A percentile compares a stretch with the other conserved stretches of the same genome.
phyloP scores from a whole-genome alignment of 140 eudicot species.

The Artemisia princeps region DNA sequence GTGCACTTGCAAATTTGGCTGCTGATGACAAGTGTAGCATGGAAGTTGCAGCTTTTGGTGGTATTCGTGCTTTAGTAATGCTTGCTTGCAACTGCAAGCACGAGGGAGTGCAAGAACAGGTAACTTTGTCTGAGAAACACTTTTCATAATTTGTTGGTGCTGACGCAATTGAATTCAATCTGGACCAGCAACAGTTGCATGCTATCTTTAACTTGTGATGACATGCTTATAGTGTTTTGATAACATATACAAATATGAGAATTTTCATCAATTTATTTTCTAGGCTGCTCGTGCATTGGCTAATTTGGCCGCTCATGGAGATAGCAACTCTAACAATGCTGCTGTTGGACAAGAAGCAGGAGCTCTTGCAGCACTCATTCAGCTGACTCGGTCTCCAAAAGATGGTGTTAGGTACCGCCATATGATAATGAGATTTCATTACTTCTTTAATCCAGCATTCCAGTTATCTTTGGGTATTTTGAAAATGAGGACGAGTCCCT shows the following conservation, averaged over 20 bases:
- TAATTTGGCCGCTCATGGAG: slow-evolving; percentile 99
- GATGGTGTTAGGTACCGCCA: slow-evolving; percentile 77
- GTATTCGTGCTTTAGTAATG: slow-evolving; percentile 82
- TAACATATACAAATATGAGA: background rate
- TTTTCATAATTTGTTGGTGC: too few species aligned
- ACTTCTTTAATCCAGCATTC: too few species aligned
- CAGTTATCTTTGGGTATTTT: too few species aligned
- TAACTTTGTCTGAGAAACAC: slow-evolving; percentile 5
- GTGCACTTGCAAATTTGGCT: slow-evolving; percentile 93
- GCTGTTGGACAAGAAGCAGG: slow-evolving; percentile 95
- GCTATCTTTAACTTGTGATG: too few species aligned
- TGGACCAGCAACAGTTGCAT: too few species aligned
- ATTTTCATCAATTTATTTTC: slow-evolving; percentile 20
- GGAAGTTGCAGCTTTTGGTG: slow-evolving; percentile 84
- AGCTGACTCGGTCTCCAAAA: slow-evolving; percentile 75
- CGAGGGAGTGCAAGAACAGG: slow-evolving; percentile 99
- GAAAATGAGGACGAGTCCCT: too few species aligned
- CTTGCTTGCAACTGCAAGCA: slow-evolving; percentile 82
- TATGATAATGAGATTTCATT: background rate
- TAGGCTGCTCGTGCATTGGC: slow-evolving; percentile 99
- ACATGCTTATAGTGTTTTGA: too few species aligned
- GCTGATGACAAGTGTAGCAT: slow-evolving; percentile 98
- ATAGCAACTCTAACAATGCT: slow-evolving; percentile 82
- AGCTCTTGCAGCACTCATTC: slow-evolving; percentile 92
- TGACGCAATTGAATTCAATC: too few species aligned